Percentiles rank a stretch among this genome's conserved stretches.
Evolutionary conservation across 805 yeast genomes (phyloP).

Genomic region (Ogataea nitratoaversa): DNA sequence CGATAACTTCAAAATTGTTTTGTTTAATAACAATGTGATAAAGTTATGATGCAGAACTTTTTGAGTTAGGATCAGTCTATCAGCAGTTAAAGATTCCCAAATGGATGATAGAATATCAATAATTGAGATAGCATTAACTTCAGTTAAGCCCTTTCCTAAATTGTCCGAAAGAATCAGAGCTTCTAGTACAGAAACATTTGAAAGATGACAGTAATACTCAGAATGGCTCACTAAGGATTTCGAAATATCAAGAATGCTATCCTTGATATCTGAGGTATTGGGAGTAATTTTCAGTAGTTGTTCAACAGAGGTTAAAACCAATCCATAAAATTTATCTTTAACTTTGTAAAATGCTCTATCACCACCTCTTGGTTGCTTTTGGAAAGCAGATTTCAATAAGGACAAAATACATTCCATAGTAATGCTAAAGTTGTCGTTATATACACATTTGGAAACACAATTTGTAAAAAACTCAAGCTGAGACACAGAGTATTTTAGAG

Average conservation of each 20-base stretch:
- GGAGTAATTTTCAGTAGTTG: constrained; percentile 14
- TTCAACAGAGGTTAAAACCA: constrained; percentile 13
- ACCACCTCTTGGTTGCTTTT: constrained; percentile 16
- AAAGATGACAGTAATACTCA: constrained; percentile 16
- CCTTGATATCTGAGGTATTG: constrained; percentile 2
- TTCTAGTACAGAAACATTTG: constrained; percentile 12
- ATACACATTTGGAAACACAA: constrained; percentile 21
- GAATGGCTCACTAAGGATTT: constrained; percentile 12
- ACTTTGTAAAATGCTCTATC: constrained; percentile 39
- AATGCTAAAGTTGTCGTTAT: constrained; percentile 20
- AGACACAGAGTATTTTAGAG: constrained; percentile 19
- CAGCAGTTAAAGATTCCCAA: constrained; percentile 57
- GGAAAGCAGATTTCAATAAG: constrained; percentile 18
- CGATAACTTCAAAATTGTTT: constrained; percentile 36
- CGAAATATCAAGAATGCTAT: constrained; percentile 9
- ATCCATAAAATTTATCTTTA: constrained; percentile 37
- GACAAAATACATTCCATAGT: constrained; percentile 17
- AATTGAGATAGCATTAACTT: constrained; percentile 17
- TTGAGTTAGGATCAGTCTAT: constrained; percentile 62
- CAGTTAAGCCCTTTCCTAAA: constrained; percentile 7
- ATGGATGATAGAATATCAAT: constrained; percentile 36
- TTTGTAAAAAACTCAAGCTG: constrained; percentile 23
- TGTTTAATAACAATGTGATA: constrained; percentile 47
- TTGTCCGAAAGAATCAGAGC: constrained; percentile 7
- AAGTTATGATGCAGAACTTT: constrained; percentile 55